Evolutionary conservation across 495 filamentous ascomycete species (phyloP).

Genomic region (Aspergillus incahuasiensis): DNA sequence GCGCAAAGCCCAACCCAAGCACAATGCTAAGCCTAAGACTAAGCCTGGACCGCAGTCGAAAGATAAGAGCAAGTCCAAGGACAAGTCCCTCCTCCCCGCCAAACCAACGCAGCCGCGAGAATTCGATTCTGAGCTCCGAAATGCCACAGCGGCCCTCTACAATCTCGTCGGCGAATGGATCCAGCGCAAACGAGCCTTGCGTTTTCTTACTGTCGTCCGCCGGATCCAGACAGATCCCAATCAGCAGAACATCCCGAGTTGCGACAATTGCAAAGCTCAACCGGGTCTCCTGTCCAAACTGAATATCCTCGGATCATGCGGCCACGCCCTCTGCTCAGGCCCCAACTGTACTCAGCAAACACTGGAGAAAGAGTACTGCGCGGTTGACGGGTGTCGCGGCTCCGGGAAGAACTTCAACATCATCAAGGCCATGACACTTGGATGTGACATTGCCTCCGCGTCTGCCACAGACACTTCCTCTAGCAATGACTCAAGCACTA

Average conservation of each 20-base stretch:
- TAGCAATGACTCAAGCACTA: background rate
- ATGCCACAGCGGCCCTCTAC: constrained; percentile 21
- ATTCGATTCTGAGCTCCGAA: constrained; percentile 18
- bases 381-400: constrained; percentile 27
- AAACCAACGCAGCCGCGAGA: constrained; percentile 13
- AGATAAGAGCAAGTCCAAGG: background rate
- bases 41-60: background rate
- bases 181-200: constrained; percentile 24
- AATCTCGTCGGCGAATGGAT: constrained; percentile 28
- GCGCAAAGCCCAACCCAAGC: background rate
- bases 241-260: constrained; percentile 12
- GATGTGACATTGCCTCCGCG: constrained; percentile 10
- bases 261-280: constrained; percentile 25
- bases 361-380: constrained; percentile 23
- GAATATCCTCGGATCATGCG: constrained; percentile 44
- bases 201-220: constrained; percentile 26
- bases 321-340: constrained; percentile 44
- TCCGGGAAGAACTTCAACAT: constrained; percentile 28
- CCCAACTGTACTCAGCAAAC: constrained; percentile 25
- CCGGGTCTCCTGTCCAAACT: constrained; percentile 14
- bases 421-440: constrained; percentile 31
- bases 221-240: constrained; percentile 19
- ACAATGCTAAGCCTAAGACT: background rate
- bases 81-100: constrained; percentile 1
- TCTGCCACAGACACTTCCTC: background rate